Evolutionary conservation across 176 grass and related monocot genomes (phyloP).

Genomic region (Poa pratensis): DNA sequence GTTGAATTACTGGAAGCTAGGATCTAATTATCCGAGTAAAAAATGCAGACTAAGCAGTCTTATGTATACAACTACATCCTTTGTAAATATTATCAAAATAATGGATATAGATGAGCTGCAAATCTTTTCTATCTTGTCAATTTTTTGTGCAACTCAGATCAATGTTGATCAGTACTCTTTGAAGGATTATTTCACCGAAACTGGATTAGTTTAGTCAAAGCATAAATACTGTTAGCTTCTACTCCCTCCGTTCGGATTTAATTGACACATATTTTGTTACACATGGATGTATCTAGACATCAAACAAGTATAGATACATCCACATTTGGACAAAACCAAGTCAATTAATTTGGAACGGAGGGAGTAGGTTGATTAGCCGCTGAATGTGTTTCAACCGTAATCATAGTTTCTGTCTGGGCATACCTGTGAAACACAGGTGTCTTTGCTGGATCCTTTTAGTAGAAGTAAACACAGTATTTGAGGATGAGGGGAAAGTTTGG

Average conservation of each 20-base stretch:
- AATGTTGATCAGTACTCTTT: not conserved
- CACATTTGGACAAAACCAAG: too few relatives aligned
- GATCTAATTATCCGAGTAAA: not conserved
- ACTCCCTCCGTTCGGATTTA: too few relatives aligned
- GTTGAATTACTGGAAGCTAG: not conserved
- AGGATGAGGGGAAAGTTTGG: not conserved
- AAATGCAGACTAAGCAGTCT: not conserved
- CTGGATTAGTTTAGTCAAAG: conserved; percentile 9
- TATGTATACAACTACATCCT: not conserved
- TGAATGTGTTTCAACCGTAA: not conserved
- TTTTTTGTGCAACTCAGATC: conserved; percentile 10
- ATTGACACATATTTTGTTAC: too few relatives aligned
- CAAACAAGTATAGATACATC: too few relatives aligned
- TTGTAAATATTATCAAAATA: not conserved
- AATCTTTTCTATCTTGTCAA: conserved; percentile 1
- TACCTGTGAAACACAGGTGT: not conserved
- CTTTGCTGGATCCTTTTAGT: not conserved
- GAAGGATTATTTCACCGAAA: not conserved
- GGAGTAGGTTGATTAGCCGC: not conserved
- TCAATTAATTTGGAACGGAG: too few relatives aligned
- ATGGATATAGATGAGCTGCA: conserved; percentile 5
- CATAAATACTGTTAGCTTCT: not conserved
- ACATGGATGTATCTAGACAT: too few relatives aligned
- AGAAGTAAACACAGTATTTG: not conserved
- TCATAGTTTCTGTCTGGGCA: not conserved